Base-by-base conservation (phyloP, 371 early-diverging fungal genomes). In the Basidiobolus meristosporus region DNA sequence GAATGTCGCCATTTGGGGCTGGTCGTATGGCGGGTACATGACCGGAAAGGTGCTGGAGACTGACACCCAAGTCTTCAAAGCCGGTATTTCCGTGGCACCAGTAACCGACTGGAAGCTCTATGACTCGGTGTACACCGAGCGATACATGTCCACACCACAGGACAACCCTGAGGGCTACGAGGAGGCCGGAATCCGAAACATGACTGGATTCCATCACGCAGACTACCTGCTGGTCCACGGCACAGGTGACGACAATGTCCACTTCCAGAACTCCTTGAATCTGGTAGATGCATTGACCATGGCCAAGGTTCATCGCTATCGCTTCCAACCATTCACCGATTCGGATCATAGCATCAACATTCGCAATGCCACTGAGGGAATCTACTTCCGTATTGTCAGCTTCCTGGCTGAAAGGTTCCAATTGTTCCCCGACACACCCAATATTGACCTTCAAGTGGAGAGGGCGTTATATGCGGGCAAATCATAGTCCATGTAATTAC, bases 1-100 rank as follows among this genome's bases (percentile, higher is more conserved):
- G 11, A 59, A 74, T 17, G 65, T 95, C n/a, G 93, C 82, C 17
- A 81, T 97, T 37, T 95, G 95, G 97, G 98, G 98, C 18, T 95
- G 96, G n/a, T 86, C 86, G 4, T 97, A 81, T 53, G 98, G 98
- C 38, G 98, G 95, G 1, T 96, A 77, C 47, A 59, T 84, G 62
- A 75, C 92, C 0, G 44, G 77, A 36, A 89, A 90, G 47, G 67
- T 80, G 0, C 63, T 93, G 26, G 96, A 97, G 57, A 63, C 75
- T 2, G 63, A 88, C 50, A 64, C 73, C 23, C 79, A 80, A 11
- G 65, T 87, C 1, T 88, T 95, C 55, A 57, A 58, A 31, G 62
- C 77, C 1, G 96, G 82, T 5, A 78, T 95, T 65, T 71, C 98
- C 0, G 95, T 97, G 0, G 96, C 98, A 1, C 98, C 98, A 1